phyloP scores from a whole-genome alignment of 208 protist species.

The Crithidia brevicula region DNA sequence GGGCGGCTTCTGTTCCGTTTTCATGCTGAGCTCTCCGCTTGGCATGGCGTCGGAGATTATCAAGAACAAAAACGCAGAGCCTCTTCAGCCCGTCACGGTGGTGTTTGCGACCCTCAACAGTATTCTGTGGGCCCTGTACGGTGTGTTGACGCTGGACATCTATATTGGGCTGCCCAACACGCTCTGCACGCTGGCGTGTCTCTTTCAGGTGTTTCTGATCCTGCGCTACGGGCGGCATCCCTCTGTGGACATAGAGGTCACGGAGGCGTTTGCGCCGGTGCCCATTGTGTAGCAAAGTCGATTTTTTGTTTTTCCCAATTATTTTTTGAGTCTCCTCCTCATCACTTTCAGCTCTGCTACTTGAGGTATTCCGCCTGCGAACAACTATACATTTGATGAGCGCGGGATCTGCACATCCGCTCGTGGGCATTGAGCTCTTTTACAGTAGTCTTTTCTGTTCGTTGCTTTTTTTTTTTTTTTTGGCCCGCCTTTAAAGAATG shows the following conservation, averaged over 20 bases:
- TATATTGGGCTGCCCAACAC: constrained; percentile 60
- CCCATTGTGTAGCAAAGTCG: constrained; percentile 36
- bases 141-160: constrained; percentile 43
- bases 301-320: no score
- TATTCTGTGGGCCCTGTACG: constrained; percentile 66
- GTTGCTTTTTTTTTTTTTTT: neutral
- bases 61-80: constrained; percentile 58
- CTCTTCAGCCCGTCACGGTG: constrained; percentile 54
- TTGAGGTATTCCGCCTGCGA: no score
- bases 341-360: no score
- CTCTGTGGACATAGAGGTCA: constrained; percentile 15
- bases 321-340: no score
- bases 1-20: constrained; percentile 51
- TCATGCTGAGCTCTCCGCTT: constrained; percentile 75
- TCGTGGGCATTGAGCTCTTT: no score
- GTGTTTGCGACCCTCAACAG: constrained; percentile 56
- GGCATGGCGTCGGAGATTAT: constrained; percentile 63
- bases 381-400: no score
- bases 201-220: constrained; percentile 61
- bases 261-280: constrained; percentile 22
- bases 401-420: no score
- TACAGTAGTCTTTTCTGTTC: neutral
- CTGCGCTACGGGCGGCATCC: constrained; percentile 53
- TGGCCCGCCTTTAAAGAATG: no score
- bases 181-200: constrained; percentile 48